Evolutionary conservation across 1,284 basidiomycete species (phyloP), one percentile per base, ranked within the genome.

Genomic region (Malassezia japonica): DNA sequence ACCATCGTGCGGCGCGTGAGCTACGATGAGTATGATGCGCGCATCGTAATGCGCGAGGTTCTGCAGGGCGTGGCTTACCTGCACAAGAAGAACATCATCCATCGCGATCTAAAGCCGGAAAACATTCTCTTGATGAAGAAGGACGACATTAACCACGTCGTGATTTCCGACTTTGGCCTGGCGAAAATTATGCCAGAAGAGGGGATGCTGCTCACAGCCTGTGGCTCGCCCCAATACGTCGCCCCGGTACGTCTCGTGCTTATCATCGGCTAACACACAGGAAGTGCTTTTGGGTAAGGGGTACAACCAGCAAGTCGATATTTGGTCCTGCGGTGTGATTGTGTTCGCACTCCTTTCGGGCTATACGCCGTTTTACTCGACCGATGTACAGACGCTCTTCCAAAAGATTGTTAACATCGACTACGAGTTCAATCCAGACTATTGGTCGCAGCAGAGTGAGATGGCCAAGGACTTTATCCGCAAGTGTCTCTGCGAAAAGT

Each of bases 151-250:
- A 61, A 60, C 37, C 50, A 65, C 31, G 56, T 72, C 16, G 67
- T 65, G 43, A 70, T 72, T 36, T 67, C 65, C 18, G 70, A 71
- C 48, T 72, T 72, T 55, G 69, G 69, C n/a, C 60, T 72, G 2
- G 66, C 64, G 6, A 56, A 62, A 27, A 62, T 72, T 41, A 66
- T 71, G 35, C 65, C 67, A 0, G 60, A 64, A 3, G 65, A 71
- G 18, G 64, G 62, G 6, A 55, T 70, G 5, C 54, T 72, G 34
- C 61, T 71, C 56, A 70, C 67, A 8, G 67, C 69, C 3, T 71
- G 69, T 46, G 69, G 67, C 6, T 67, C 64, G 23, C 69, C 70
- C 0, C 65, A 72, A 36, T 72, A 72, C 41, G 67, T 72, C 28
- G 64, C 69, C 10, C 70, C 70, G 3, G n/a, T n/a, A n/a, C n/a